phyloP scores from a whole-genome alignment of 2,329 filamentous ascomycete genomes.

The Curvularia eragrostidis region DNA sequence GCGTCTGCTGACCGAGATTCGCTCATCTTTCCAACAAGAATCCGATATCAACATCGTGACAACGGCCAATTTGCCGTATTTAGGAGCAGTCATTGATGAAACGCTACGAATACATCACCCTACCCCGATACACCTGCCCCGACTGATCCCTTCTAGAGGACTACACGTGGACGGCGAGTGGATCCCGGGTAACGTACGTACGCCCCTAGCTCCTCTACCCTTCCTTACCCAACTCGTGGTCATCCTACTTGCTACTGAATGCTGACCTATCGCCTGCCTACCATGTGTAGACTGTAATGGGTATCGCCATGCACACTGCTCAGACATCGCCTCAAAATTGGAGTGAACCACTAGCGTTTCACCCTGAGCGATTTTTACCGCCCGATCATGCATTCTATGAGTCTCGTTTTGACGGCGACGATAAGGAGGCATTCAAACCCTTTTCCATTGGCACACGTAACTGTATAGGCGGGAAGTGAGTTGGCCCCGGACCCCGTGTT shows the following conservation, averaged over 20 bases:
- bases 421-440: conserved; percentile 14
- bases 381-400: not conserved
- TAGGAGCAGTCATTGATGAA: conserved; percentile 13
- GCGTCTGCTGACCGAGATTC: conserved; percentile 6
- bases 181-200: conserved; percentile 3
- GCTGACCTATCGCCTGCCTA: not conserved
- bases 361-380: conserved; percentile 9
- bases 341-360: conserved; percentile 6
- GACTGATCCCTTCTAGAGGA: conserved; percentile 7
- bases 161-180: conserved; percentile 7
- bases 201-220: not conserved
- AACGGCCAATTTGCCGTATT: conserved; percentile 7
- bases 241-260: not conserved
- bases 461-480: conserved; percentile 15
- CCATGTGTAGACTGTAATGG: conserved; percentile 1
- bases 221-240: not conserved
- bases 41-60: conserved; percentile 10
- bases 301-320: conserved; percentile 5
- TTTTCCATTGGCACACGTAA: conserved; percentile 14
- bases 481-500: not conserved
- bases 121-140: conserved; percentile 11
- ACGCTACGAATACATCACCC: conserved; percentile 11
- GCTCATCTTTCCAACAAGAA: conserved; percentile 7
- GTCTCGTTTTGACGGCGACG: conserved; percentile 5
- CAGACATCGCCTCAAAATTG: conserved; percentile 12